Base-by-base conservation (phyloP, 306 rosid genomes). In the Calophaca sinica region DNA sequence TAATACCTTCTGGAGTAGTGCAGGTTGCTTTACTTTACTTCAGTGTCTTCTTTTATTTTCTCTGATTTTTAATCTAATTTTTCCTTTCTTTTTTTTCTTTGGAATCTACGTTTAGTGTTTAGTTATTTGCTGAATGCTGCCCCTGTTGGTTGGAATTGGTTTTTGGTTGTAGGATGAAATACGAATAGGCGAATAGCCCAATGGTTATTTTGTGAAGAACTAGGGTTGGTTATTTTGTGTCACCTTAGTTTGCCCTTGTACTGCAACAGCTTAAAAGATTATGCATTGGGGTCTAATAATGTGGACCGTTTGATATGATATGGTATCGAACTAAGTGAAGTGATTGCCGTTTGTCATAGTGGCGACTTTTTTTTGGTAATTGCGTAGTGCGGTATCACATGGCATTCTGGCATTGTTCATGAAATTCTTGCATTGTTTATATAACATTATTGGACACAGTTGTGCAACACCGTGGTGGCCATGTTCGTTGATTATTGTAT, bases 1-100 rank as follows among this genome's bases (percentile, higher is more conserved):
- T 82, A 49, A 87, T 94, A 65, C 99, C 97, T 66, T 85, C 91
- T 13, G 97, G 97, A 62, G 81, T 59, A 1, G 86, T 92, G 11
- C 93, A 87, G 90, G 97, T 89, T 80, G 5, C 29, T 74, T 71
- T 80, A 6, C 29, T 74, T 71, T 78, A 50, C 15, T 20, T 57
- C 29, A 12, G 4, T 4, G 7, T 59, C 20, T 55, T 66, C 5
- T 26, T 44, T 4, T 11, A 11, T 26, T 5, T 53, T 9, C 31
- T 57, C 8, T 61, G 2, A 28, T 62, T 36, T 69, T 57, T 36
- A 3, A 44, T 73, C 4, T 11, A 39, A 2, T 49, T 38, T 66
- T 74, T 0, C 3, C 2, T 28, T 9, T n/a, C n/a, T 35, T 63
- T 28, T 4, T 3, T 35, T 46, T 76, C 1, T 44, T 38, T 14